Evolutionary conservation across 352 stramenopile genomes (phyloP), one percentile per base, ranked within the genome.

Genomic region (Globisporangium carolinianum): DNA sequence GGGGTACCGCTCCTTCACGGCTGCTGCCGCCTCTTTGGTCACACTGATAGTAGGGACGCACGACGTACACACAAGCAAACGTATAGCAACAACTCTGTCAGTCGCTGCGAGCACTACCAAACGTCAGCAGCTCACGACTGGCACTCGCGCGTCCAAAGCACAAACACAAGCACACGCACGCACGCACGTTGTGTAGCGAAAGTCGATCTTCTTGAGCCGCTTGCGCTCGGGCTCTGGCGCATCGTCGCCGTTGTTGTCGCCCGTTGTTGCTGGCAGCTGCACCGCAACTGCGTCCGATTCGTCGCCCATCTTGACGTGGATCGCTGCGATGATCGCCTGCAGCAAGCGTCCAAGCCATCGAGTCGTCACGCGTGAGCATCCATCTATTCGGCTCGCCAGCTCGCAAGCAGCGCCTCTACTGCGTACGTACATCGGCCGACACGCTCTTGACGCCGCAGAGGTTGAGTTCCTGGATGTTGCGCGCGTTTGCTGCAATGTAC

Each of bases 171-270:
- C n/a, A 46, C 35, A 18, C 10, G n/a, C 12, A 45, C 32, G 11
- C 72, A 17, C 81, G 57, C 80, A 94, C 86, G 69, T 81, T 12
- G 86, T 96, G 72, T 96, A 96, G 56, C 86, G 86, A 37, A 96
- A 91, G 53, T 96, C 85, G 53, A 96, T 74, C 53, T 88, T 91
- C 69, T 96, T 96, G 47, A 96, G 76, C 6, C 81, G 78, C 69
- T 96, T 96, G 38, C 79, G 78, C 60, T 90, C 81, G 0, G 83
- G 86, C 46, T 87, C 80, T 15, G 73, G 67, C 5, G 57, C 63
- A 42, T 76, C 83, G 11, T 77, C 71, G 8, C 32, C 69, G 32
- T 39, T 12, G 17, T 47, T 18, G 47, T 24, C 51, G 12, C 53
- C 17, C 3, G 32, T 37, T 53, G 61, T 62, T n/a, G n/a, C n/a